Conservation (phyloP, 306 rosid species). For the apple (Malus domestica) region ASM211411v1 NC_041796.1:5149501-5150000, state of each 20-base stretch:
- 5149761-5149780: too few relatives aligned
- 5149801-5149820: neutral
- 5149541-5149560: slow-evolving; percentile 24
- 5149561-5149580: slow-evolving; percentile 7
- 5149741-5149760: fast-evolving
- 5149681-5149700: too few relatives aligned
- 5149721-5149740: too few relatives aligned
- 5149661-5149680: neutral
- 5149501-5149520: slow-evolving; percentile 16
- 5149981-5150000: too few relatives aligned
- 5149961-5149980: fast-evolving
- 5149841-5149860: too few relatives aligned
- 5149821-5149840: too few relatives aligned
- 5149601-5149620: neutral
- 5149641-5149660: neutral
- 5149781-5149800: too few relatives aligned
- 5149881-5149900: too few relatives aligned
- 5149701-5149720: fast-evolving
- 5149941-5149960: too few relatives aligned
- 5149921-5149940: neutral
- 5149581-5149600: neutral
- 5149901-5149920: too few relatives aligned
- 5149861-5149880: too few relatives aligned
- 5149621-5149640: neutral
- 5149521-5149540: slow-evolving; percentile 21